Evolutionary conservation across 495 filamentous ascomycete genomes (phyloP).

Genomic region (Cladorrhinum samala): DNA sequence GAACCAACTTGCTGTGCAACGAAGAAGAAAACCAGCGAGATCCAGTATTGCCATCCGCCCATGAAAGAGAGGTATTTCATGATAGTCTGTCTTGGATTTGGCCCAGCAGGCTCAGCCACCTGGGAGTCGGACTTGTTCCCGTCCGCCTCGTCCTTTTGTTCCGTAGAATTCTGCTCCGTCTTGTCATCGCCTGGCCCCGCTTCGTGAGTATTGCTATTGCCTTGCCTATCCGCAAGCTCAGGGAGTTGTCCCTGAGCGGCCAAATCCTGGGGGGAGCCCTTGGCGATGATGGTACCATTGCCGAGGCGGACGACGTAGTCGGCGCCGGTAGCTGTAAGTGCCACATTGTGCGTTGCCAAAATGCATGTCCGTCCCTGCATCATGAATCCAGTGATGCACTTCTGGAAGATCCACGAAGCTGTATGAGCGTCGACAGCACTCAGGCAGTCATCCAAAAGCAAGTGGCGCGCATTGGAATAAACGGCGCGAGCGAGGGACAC

Average conservation of each 20-base stretch:
- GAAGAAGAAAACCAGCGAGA: constrained; percentile 12
- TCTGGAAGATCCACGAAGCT: constrained; percentile 4
- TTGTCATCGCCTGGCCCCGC: not conserved
- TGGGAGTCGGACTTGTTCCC: constrained; percentile 2
- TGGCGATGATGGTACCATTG: constrained; percentile 5
- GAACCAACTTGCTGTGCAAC: constrained; percentile 11
- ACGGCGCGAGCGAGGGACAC: not conserved
- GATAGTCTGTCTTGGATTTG: constrained; percentile 4
- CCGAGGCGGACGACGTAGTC: constrained; percentile 3
- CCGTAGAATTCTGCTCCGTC: not conserved
- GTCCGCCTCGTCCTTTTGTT: constrained; percentile 2
- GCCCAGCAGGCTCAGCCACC: constrained; percentile 1
- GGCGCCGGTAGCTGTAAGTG: not conserved
- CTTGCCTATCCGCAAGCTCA: constrained; percentile 4
- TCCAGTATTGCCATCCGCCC: constrained; percentile 10
- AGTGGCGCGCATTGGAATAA: not conserved
- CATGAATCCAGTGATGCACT: constrained; percentile 8
- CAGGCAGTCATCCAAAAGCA: constrained; percentile 3
- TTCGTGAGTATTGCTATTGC: not conserved
- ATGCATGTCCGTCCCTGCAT: constrained; percentile 11
- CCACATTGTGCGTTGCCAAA: constrained; percentile 18
- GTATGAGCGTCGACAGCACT: constrained; percentile 8
- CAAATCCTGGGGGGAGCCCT: constrained; percentile 7
- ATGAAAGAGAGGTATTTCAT: constrained; percentile 11
- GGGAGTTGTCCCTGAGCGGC: constrained; percentile 6